Evolutionary conservation across 2,329 filamentous ascomycete species (phyloP).

Genomic region (Fusarium verrucosum): DNA sequence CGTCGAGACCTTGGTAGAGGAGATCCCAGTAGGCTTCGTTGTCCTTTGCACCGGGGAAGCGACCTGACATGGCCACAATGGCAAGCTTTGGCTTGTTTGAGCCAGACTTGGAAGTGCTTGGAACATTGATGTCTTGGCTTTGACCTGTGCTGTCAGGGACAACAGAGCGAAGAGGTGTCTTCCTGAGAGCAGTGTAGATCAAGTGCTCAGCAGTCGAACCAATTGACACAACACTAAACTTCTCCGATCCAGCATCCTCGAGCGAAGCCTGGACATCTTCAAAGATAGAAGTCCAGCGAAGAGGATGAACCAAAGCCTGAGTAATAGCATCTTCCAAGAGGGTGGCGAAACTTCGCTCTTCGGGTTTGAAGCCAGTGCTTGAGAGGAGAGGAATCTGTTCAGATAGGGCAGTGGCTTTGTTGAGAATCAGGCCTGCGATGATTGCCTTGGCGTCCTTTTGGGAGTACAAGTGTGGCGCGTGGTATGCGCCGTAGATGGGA

Average conservation of each 20-base stretch:
- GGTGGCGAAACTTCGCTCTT: conserved; percentile 22
- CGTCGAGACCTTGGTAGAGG: conserved; percentile 70
- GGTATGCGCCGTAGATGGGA: conserved; percentile 33
- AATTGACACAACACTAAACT: conserved; percentile 18
- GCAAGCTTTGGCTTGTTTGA: conserved; percentile 49
- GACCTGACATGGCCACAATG: conserved; percentile 72
- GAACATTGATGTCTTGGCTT: fast-evolving
- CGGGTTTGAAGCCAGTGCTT: neutral
- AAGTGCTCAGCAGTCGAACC: conserved; percentile 30
- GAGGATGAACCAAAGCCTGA: conserved; percentile 20
- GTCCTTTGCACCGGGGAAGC: conserved; percentile 68
- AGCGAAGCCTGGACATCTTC: conserved; percentile 7
- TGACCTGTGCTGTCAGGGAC: neutral
- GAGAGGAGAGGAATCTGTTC: conserved; percentile 15
- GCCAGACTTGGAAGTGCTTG: neutral
- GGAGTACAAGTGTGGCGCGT: conserved; percentile 35
- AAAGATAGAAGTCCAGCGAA: conserved; percentile 29
- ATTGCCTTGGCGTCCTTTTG: conserved; percentile 19
- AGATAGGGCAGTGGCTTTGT: neutral
- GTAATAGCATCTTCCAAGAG: conserved; percentile 27
- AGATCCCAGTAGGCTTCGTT: conserved; percentile 72
- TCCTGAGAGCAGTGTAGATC: conserved; percentile 36
- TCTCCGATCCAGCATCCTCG: neutral
- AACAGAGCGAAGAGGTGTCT: conserved; percentile 20
- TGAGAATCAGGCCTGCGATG: neutral